Evolutionary conservation across 306 rosid genomes (phyloP), one percentile per base, ranked within the genome.

Genomic region (Acacia melanoxylon): DNA sequence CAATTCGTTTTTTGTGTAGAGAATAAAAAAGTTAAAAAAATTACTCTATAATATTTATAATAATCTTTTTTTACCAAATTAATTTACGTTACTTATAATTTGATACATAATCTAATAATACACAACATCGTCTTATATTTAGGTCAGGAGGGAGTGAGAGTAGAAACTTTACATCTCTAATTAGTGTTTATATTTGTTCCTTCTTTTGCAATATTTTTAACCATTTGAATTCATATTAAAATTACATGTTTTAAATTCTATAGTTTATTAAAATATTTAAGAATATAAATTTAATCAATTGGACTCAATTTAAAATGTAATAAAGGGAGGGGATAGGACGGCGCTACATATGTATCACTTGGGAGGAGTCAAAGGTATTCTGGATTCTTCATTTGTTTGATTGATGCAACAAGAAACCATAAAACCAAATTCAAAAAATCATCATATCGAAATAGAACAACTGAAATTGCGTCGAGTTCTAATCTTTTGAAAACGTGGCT

Each of bases 61-160:
- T 4, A 0, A 4, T 33, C 37, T 4, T 5, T 33, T 33, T 33
- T 33, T 4, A 0, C 4, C 37, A 33, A 33, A 33, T 0, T 33
- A 33, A 33, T 33, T 33, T 33, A 33, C 5, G 6, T 33, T 5
- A 33, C 37, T 33, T 33, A 33, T 33, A 33, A 33, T 4, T 33
- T 33, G 37, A 33, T 33, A 33, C 4, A 33, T 5, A 35, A 35
- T 35, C 0, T 5, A 35, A 35, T 35, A 1, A 35, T 35, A 4
- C 0, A 5, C 7, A 5, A 35, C 7, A 35, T 5, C 4, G 1
- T 4, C 40, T 35, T 35, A 35, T 35, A 35, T 35, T 35, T 35
- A 35, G 1, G 4, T 4, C 0, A 5, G 0, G 40, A 35, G 56
- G 1, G 3, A 29, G 2, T n/a, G n/a, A 2, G 31, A 1, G 0